Percentiles rank a stretch among this genome's conserved stretches.
phyloP scores from a whole-genome alignment of 768 basidiomycete genomes.

The Naganishia kalamii region DNA sequence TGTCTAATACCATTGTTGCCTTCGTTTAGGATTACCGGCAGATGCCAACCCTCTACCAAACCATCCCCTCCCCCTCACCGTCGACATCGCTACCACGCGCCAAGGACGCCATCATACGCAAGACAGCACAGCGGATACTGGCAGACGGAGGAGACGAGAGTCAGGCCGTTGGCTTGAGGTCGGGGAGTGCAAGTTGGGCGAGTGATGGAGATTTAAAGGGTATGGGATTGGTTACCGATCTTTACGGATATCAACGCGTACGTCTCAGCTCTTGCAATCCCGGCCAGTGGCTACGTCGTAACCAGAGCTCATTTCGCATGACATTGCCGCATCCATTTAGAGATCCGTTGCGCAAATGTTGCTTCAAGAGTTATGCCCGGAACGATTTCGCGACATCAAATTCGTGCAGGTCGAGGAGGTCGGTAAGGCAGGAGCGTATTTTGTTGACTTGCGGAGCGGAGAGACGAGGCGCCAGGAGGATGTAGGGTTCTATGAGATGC shows the following conservation, averaged over 20 bases:
- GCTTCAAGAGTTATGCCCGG: neutral
- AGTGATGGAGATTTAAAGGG: neutral
- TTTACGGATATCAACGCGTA: constrained; percentile 16
- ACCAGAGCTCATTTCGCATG: neutral
- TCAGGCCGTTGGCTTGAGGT: neutral
- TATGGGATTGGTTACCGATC: neutral
- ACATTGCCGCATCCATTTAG: neutral
- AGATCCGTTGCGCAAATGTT: constrained; percentile 14
- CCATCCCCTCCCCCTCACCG: constrained; percentile 1
- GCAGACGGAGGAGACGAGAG: no score
- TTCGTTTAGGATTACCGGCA: neutral
- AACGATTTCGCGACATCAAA: constrained; percentile 23
- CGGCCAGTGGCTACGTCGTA: neutral
- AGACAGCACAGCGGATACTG: neutral
- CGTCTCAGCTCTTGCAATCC: neutral
- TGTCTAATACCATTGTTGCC: neutral
- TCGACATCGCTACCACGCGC: neutral
- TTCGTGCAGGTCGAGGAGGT: constrained; percentile 31
- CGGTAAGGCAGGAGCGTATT: constrained; percentile 28
- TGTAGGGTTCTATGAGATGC: constrained; percentile 37
- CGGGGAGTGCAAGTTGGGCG: neutral
- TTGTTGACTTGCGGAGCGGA: constrained; percentile 30
- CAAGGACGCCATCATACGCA: neutral
- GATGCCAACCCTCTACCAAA: constrained; percentile 11
- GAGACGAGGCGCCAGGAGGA: constrained; percentile 30